Evolutionary conservation across 257 asterid genomes (phyloP), one percentile per base, ranked within the genome.

Genomic region (Catharanthus roseus): DNA sequence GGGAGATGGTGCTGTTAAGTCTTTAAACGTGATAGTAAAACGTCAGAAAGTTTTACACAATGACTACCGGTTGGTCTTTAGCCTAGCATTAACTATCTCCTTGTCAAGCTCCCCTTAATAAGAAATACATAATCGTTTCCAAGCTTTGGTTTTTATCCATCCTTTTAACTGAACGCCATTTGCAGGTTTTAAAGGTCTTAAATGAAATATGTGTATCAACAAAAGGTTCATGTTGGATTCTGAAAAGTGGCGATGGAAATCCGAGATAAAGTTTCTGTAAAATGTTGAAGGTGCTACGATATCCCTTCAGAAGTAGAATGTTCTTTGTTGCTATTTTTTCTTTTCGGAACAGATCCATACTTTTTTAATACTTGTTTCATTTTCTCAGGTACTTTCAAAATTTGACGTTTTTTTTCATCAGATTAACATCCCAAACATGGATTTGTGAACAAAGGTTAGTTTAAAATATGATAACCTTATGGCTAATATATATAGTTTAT

Each of bases 161-260:
- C 11, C 33, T 67, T 34, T 67, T 19, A 26, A 44, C 7, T 71
- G 24, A n/a, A n/a, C 31, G 18, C 44, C 60, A 61, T 71, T 26
- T 86, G 79, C 91, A 92, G 98, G 98, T 88, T 50, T 29, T 92
- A 63, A 72, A 92, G 98, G 98, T 88, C 54, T 29, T 92, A 63
- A 72, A 60, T 66, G 97, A 90, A 74, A 31, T 92, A 29, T 90
- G 98, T 66, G 70, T 74, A 72, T 74, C 90, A 38, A 62, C 67
- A 19, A 84, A 92, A 76, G 80, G 79, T 68, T 73, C 86, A 33
- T 86, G 80, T 10, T 92, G 98, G 98, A 74, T 84, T 72, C 86
- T 90, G 72, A 86, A 28, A 78, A 78, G 76, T 62, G 86, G 85
- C 45, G 97, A 85, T 79, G 80, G 83, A 67, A 84, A 78, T 78